Base-by-base conservation (phyloP, 2,329 filamentous ascomycete species). In the Talaromyces sp. region DNA sequence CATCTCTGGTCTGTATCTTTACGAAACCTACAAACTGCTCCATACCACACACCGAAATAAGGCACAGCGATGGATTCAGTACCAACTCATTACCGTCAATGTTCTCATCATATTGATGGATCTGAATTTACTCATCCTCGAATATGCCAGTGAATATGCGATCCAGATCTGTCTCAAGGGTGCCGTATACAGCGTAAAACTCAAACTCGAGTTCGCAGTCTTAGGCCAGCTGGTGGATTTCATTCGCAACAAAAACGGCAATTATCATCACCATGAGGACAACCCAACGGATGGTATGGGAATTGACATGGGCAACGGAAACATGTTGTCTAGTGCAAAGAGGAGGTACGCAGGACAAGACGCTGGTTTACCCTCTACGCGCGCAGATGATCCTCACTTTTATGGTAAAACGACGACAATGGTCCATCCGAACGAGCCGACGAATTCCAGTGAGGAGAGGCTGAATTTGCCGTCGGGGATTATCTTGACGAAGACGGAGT, bases 151-250 rank as follows among this genome's bases (percentile, higher is more conserved):
- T 11, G 70, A 76, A 31, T 82, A 81, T 68, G 73, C 76, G 7
- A 73, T 82, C 13, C 80, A 83, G 66, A 80, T 78, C 1, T 80
- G 77, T 3, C 66, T 82, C 39, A 83, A 83, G 68, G 75, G 76
- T 3, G 76, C 79, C 56, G 76, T 82, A 13, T 83, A 83, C 71
- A 82, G 81, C 54, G 73, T 83, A 69, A 83, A 83, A 68, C 72
- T 83, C 63, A 83, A 83, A 68, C 74, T 83, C 11, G 81, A 83
- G 69, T 82, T 82, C 52, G 80, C 76, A n/a, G 80, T 88, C 47
- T 75, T 88, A 10, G 78, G 84, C 33, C 76, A 77, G 41, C 71
- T 83, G 3, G 78, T 82, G 16, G 73, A 77, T 65, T 70, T 76
- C n/a, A 74, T 78, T 14, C 75, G 76, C 45, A 62, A 57, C 9